Evolutionary conservation across 2,329 filamentous ascomycete species (phyloP).

Genomic region (Cytospora mali): DNA sequence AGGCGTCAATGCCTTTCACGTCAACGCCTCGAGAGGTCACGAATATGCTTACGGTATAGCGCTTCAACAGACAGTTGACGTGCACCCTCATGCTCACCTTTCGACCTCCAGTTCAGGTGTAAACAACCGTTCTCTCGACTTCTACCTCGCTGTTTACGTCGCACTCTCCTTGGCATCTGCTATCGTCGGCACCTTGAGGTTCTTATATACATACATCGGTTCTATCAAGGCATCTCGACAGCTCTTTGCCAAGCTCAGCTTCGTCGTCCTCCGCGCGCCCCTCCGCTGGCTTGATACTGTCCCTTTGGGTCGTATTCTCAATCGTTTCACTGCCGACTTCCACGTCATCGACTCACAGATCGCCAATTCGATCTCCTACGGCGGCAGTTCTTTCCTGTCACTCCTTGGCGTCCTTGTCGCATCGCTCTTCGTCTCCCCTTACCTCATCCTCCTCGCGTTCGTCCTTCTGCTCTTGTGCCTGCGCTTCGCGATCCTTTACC

Average conservation of each 20-base stretch:
- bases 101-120: conserved; percentile 25
- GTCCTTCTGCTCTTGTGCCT: conserved; percentile 60
- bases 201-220: conserved; percentile 64
- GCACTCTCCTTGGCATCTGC: conserved; percentile 59
- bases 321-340: conserved; percentile 79
- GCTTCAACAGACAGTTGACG: conserved; percentile 46
- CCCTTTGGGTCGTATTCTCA: conserved; percentile 74
- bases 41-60: conserved; percentile 49
- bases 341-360: conserved; percentile 70
- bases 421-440: conserved; percentile 67
- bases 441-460: conserved; percentile 64
- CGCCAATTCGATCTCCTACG: conserved; percentile 63
- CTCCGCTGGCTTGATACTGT: conserved; percentile 82
- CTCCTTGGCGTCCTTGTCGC: conserved; percentile 69
- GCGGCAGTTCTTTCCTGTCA: conserved; percentile 61
- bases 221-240: conserved; percentile 69
- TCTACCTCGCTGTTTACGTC: conserved; percentile 71
- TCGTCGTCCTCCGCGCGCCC: conserved; percentile 69
- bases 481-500: conserved; percentile 63
- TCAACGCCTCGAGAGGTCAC: conserved; percentile 38
- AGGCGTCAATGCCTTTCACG: conserved; percentile 29
- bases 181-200: conserved; percentile 63
- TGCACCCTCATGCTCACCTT: conserved; percentile 42
- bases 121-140: conserved; percentile 50
- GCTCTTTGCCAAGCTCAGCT: conserved; percentile 69